phyloP scores from a whole-genome alignment of 768 basidiomycete genomes.

The Mycena galericulata region DNA sequence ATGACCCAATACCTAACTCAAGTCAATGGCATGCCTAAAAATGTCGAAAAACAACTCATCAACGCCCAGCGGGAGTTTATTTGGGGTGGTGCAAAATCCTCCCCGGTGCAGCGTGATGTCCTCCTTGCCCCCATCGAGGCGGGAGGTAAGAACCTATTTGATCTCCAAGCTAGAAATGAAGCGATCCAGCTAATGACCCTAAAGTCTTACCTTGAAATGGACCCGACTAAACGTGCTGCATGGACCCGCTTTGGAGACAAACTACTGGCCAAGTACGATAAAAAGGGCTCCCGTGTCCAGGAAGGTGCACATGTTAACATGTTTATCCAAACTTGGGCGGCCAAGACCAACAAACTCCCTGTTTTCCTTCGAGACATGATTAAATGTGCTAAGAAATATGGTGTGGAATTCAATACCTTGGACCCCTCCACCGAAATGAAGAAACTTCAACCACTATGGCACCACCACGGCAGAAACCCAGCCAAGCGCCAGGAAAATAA shows the following conservation, averaged over 20 bases:
- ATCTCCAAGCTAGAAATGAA: constrained; percentile 42
- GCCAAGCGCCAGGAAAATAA: background rate
- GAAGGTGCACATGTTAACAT: constrained; percentile 24
- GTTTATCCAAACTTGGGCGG: constrained; percentile 45
- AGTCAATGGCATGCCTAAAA: too few relatives aligned
- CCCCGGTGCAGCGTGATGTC: constrained; percentile 35
- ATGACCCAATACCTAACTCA: constrained; percentile 39
- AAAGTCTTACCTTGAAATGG: constrained; percentile 38
- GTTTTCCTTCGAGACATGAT: constrained; percentile 33
- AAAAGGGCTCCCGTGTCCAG: constrained; percentile 6
- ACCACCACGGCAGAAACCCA: background rate
- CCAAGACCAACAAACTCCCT: constrained; percentile 16
- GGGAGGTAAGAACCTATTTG: constrained; percentile 43
- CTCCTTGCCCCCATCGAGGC: constrained; percentile 27
- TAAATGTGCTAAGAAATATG: constrained; percentile 37
- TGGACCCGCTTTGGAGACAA: constrained; percentile 47
- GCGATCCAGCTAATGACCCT: constrained; percentile 42
- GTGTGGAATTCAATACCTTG: constrained; percentile 30
- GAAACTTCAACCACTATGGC: background rate
- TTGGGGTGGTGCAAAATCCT: too few relatives aligned
- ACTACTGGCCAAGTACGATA: constrained; percentile 26
- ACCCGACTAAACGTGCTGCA: constrained; percentile 29
- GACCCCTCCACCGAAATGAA: constrained; percentile 11
- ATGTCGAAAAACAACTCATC: too few relatives aligned
- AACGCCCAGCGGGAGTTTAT: too few relatives aligned